Base-by-base conservation (phyloP, 805 yeast species). In the Spathaspora gorwiae region DNA sequence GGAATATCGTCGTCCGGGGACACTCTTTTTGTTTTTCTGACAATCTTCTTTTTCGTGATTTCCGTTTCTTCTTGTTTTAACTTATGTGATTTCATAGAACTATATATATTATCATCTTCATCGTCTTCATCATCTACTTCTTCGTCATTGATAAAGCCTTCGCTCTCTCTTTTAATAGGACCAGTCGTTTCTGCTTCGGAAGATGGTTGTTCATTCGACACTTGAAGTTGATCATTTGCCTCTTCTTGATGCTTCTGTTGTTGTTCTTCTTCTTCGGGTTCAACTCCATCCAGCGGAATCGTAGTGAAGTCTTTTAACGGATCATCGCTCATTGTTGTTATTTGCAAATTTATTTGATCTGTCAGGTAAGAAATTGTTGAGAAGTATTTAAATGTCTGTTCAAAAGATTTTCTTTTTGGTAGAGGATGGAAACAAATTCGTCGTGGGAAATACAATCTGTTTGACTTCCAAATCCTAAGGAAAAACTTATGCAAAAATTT, bases 21-120 rank as follows among this genome's bases (percentile, higher is more conserved):
- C 30, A 26, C 48, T 35, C 40, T 39, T 35, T 38, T 35, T 19
- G 46, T 31, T 33, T 26, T 60, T 49, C 66, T 56, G n/a, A 62
- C 58, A 36, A 58, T 54, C 45, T 62, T 63, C 57, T 63, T 63
- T 43, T 57, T 50, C 10, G 66, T 62, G 37, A 44, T 45, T 19
- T 47, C 56, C 15, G 40, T 46, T 13, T 35, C 31, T 8, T 41
- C 53, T 13, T 42, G 43, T 15, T 42, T 40, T 26, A 50, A 42
- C 48, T 60, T 59, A 47, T 57, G 64, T n/a, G 62, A 54, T 39
- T 52, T 47, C 13, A 57, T 52, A 11, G 59, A 47, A 35, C 42
- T 46, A 14, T 53, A 56, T 19, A 59, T 48, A 39, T 61, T 49
- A 8, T 60, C 66, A n/a, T 60, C 61, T 26, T 55, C 58, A 39